Base-by-base conservation (phyloP, 192 early-diverging fungal species). In the Cetraspora pellucida region DNA sequence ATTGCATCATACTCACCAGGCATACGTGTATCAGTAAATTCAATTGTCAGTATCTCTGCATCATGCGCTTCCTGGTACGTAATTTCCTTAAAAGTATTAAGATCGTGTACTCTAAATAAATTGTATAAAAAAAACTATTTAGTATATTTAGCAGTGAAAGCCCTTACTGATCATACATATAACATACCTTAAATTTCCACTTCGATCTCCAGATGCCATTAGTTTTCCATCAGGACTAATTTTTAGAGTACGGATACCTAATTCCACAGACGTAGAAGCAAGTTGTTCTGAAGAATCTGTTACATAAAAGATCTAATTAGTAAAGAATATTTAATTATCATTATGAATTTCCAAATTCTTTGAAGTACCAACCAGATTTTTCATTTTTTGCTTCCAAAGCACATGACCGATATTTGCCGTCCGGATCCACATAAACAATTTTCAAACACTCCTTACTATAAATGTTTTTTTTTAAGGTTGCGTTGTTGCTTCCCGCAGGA, bases 41-140 rank as follows among this genome's bases (percentile, higher is more conserved):
- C 94, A 25, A 95, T 89, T 10, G 89, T 79, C 37, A 95, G 75
- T 47, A 95, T 89, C 77, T 94, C 94, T 2, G 89, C 89, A 30
- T 93, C 91, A 75, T 95, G 94, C 0, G 92, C 94, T 60, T 93
- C 92, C 64, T 93, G 82, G 74, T 81, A 90, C 0, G 84, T 83
- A 3, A 92, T 69, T 76, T 93, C 81, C 28, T 89, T 75, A 77
- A 91, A 90, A 10, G 83, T 85, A 17, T 81, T 74, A 21, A 92
- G 79, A 30, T 89, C 85, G 50, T 90, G 89, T 0, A 94, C 85
- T 28, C 91, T 87, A 72, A 75, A 46, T 49, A 50, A 1, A 59
- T 13, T 8, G 6, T 47, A 45, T 27, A 69, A 0, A 46, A n/a
- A 58, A 46, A n/a, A 58, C 23, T 43, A 52, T 19, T 7, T 25